Conservation (phyloP, 1,284 basidiomycete genomes). For the Athelia sp. region DNA sequence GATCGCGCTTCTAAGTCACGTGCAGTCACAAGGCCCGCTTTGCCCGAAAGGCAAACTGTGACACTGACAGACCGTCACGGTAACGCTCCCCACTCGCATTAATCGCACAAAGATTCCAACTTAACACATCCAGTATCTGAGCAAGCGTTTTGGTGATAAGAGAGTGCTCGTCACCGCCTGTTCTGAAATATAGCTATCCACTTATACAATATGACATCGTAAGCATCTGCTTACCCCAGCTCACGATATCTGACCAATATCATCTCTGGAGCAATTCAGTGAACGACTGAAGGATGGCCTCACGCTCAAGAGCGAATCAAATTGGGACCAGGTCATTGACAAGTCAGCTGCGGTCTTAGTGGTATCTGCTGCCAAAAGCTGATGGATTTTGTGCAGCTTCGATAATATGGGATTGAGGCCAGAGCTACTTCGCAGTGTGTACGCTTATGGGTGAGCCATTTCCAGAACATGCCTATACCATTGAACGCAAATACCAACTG, state of each 20-base stretch:
- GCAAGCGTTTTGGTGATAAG: too few species aligned
- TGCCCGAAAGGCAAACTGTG: too few species aligned
- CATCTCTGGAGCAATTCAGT: slow-evolving; percentile 25
- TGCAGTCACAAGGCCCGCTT: too few species aligned
- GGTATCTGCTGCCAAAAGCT: slow-evolving; percentile 7
- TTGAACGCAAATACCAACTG: slow-evolving; percentile 5
- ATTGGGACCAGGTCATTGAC: slow-evolving; percentile 96
- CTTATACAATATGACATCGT: slow-evolving; percentile 24
- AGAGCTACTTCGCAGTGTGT: slow-evolving; percentile 90
- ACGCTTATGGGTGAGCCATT: slow-evolving; percentile 81
- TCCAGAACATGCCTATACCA: not conserved
- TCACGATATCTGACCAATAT: not conserved
- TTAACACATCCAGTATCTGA: too few species aligned
- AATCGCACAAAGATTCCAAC: too few species aligned
- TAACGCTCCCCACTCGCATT: too few species aligned
- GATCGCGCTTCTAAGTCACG: too few species aligned
- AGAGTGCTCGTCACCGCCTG: too few species aligned
- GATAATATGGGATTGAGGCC: slow-evolving; percentile 96
- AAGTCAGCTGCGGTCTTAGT: slow-evolving; percentile 48
- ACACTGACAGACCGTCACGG: too few species aligned
- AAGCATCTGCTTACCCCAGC: slow-evolving; percentile 5
- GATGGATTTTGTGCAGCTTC: slow-evolving; percentile 55
- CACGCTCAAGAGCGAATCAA: slow-evolving; percentile 91
- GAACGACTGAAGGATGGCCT: slow-evolving; percentile 81
- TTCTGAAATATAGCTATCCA: too few species aligned